Evolutionary conservation across 2,329 filamentous ascomycete species (phyloP).

Genomic region (Exophiala phaeomuriformis): DNA sequence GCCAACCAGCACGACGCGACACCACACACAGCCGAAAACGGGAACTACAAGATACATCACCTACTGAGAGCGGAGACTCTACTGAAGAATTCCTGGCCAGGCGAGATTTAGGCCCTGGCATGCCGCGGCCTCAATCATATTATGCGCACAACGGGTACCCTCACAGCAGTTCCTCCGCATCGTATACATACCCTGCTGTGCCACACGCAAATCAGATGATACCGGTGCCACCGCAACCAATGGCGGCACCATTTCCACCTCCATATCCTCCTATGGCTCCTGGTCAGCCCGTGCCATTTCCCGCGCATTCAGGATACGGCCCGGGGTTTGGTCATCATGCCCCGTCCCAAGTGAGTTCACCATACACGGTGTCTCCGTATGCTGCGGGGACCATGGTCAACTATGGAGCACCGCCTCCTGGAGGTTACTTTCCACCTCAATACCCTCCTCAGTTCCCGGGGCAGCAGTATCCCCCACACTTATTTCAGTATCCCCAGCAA

Average conservation of each 20-base stretch:
- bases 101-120: slow-evolving; percentile 16
- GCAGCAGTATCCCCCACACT: slow-evolving; percentile 28
- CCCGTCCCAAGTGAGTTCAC: slow-evolving; percentile 23
- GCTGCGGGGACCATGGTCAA: slow-evolving; percentile 35
- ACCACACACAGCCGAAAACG: slow-evolving; percentile 29
- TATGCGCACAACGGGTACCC: slow-evolving; percentile 32
- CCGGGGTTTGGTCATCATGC: slow-evolving; percentile 16
- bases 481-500: slow-evolving; percentile 34
- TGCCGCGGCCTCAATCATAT: slow-evolving; percentile 26
- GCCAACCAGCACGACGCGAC: slow-evolving; percentile 41
- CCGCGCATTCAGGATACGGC: slow-evolving; percentile 13
- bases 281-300: slow-evolving; percentile 17
- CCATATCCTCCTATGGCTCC: slow-evolving; percentile 13
- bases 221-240: slow-evolving; percentile 19
- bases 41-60: slow-evolving; percentile 18
- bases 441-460: slow-evolving; percentile 30
- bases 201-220: slow-evolving; percentile 23
- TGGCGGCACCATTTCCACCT: slow-evolving; percentile 17
- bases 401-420: slow-evolving; percentile 29
- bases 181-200: slow-evolving; percentile 31
- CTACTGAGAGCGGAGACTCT: slow-evolving; percentile 56
- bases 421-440: slow-evolving; percentile 31
- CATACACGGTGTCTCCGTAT: slow-evolving; percentile 29
- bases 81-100: slow-evolving; percentile 51
- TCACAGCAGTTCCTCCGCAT: slow-evolving; percentile 37